Evolutionary conservation across 169 alveolate genomes (phyloP), one percentile per base, ranked within the genome.

Genomic region (Cryptosporidium meleagridis): DNA sequence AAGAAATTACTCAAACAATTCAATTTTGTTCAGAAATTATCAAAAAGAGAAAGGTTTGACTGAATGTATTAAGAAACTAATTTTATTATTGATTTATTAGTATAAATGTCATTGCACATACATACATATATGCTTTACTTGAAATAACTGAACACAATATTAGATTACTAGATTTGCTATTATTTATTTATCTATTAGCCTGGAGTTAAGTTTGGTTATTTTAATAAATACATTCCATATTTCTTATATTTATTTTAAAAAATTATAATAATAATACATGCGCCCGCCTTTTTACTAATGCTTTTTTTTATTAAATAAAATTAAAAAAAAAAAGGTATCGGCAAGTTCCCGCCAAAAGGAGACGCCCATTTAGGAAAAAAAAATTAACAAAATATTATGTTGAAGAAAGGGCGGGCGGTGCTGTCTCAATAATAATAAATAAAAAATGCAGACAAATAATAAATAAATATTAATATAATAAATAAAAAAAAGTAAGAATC

Each of bases 11-110:
- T 35, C 23, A 59, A 73, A 73, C 86, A 2, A 59, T 73, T 23
- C 68, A 73, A 62, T 73, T 31, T 12, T 73, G 70, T 21, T 52
- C 62, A 14, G 71, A 73, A 26, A 59, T 73, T 26, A 73, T 73
- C 21, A 73, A 73, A 35, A 73, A 58, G 48, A 73, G 86, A 21
- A 73, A 73, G 16, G 21, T 73, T 16, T 73, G 70, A 21, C 10
- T 21, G 3, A 55, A 26, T 8, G 7, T 10, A 26, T 21, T 55
- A 26, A 23, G 8, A 10, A 8, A 41, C 4, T 3, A 7, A 37
- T 5, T 37, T 41, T 41, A 41, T 41, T 41, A 41, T 9, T 5
- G 48, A 41, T 41, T 7, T 41, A 41, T 41, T 41, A 41, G 48
- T 9, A 41, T 41, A 41, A 37, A 37, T 37, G 4, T 31, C 4